Conservation (phyloP, 306 rosid species). For the Glycine tomentella region DNA sequence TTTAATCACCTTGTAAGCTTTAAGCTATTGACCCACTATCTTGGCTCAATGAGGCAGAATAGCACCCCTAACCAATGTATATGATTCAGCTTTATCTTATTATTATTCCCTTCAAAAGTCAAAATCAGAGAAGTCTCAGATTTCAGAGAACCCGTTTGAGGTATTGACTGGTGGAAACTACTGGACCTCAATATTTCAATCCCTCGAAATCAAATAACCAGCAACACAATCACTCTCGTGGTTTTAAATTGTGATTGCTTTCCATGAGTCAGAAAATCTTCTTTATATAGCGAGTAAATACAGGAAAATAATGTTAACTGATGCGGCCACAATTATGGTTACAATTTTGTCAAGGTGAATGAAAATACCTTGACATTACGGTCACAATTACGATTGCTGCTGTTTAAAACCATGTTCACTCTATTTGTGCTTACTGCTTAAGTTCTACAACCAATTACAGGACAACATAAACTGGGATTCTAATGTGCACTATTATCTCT, state of each 20-base stretch:
- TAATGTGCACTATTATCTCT: conserved; percentile 22
- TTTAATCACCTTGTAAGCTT: conserved; percentile 42
- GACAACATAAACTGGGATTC: conserved; percentile 6
- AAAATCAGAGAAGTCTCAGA: conserved; percentile 48
- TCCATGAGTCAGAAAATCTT: too few relatives aligned
- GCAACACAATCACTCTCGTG: conserved; percentile 12
- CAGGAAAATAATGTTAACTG: too few relatives aligned
- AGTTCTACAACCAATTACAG: neutral
- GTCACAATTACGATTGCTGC: too few relatives aligned
- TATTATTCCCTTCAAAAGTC: conserved; percentile 44
- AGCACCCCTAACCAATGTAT: conserved; percentile 22
- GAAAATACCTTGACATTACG: too few relatives aligned
- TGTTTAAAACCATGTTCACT: neutral
- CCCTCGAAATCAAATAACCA: neutral
- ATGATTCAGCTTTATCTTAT: conserved; percentile 34
- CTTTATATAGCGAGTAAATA: too few relatives aligned
- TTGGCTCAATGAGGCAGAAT: conserved; percentile 26
- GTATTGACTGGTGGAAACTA: conserved; percentile 32
- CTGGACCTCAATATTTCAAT: neutral
- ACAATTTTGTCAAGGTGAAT: too few relatives aligned
- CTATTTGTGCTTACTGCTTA: conserved; percentile 9
- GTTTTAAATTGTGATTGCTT: too few relatives aligned
- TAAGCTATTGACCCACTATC: conserved; percentile 50
- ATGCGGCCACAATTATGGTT: too few relatives aligned
- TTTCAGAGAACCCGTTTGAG: conserved; percentile 4